A percentile compares a stretch with the other conserved stretches of the same genome.
These are phyloP conservation scores for Apostasia ramifera DNA, from an alignment of 106 monocot genomes.

Conservation along the genomic window DNA sequence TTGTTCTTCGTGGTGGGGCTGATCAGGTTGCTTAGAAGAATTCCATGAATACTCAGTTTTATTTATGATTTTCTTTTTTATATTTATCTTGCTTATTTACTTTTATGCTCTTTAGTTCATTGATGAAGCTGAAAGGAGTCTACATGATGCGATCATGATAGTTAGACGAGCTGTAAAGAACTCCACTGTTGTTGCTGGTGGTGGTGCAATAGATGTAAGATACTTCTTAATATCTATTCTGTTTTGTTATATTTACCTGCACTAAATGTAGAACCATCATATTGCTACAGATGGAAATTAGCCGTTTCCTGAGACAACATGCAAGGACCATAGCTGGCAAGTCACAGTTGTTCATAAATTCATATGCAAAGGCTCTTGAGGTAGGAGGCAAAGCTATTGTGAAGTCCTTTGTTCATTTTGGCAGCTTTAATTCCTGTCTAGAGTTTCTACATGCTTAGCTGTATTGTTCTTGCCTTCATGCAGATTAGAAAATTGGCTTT, in stretches of 20 bases:
- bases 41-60: not conserved
- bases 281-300: constrained; percentile 81
- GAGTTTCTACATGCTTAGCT: not conserved
- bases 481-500: no score
- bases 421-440: not conserved
- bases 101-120: constrained; percentile 55
- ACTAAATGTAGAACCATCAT: not conserved
- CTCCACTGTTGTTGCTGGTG: constrained; percentile 96
- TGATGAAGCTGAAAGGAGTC: constrained; percentile 97
- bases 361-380: constrained; percentile 99
- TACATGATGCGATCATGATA: constrained; percentile 99
- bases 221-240: not conserved
- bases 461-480: no score
- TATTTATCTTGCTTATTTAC: not conserved
- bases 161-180: constrained; percentile 98
- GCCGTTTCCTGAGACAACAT: constrained; percentile 78
- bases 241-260: not conserved
- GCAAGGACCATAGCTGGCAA: constrained; percentile 92
- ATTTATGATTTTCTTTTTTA: not conserved
- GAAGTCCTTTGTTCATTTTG: not conserved
- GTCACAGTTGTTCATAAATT: constrained; percentile 95
- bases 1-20: constrained; percentile 96
- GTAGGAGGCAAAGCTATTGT: constrained; percentile 23
- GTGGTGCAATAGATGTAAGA: constrained; percentile 97
- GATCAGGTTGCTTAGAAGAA: constrained; percentile 59